phyloP scores from a whole-genome alignment of 192 early-diverging fungal species.

The Backusella macrospora region DNA sequence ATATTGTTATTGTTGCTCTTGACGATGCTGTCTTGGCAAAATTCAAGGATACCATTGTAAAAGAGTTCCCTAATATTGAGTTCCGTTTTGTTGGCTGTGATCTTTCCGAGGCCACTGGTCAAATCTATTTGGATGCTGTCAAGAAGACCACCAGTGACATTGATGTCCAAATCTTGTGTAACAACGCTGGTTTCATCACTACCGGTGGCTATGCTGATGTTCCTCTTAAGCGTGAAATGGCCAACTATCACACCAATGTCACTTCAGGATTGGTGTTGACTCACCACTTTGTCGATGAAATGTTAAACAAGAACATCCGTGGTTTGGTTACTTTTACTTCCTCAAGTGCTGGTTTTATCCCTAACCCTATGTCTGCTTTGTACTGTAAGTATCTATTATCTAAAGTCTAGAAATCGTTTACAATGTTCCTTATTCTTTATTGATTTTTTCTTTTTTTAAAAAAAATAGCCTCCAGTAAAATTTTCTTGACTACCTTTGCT shows the following conservation, averaged over 20 bases:
- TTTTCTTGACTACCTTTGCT: constrained; percentile 59
- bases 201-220: constrained; percentile 54
- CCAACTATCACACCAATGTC: constrained; percentile 60
- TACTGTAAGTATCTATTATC: constrained; percentile 38
- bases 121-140: constrained; percentile 46
- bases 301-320: constrained; percentile 37
- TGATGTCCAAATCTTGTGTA: constrained; percentile 59
- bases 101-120: constrained; percentile 44
- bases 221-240: constrained; percentile 40
- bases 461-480: constrained; percentile 49
- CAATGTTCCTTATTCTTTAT: not conserved
- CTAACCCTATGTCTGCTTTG: constrained; percentile 51
- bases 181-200: constrained; percentile 64
- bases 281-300: constrained; percentile 53
- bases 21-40: constrained; percentile 44
- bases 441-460: not conserved
- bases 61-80: constrained; percentile 45
- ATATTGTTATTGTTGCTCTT: constrained; percentile 60
- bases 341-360: constrained; percentile 55
- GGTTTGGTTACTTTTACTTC: constrained; percentile 61
- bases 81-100: constrained; percentile 57
- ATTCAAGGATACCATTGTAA: constrained; percentile 38
- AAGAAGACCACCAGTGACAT: constrained; percentile 47
- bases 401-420: not conserved
- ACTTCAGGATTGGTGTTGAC: constrained; percentile 50